Evolutionary conservation across 495 filamentous ascomycete species (phyloP).

Genomic region (Poronia punctata): DNA sequence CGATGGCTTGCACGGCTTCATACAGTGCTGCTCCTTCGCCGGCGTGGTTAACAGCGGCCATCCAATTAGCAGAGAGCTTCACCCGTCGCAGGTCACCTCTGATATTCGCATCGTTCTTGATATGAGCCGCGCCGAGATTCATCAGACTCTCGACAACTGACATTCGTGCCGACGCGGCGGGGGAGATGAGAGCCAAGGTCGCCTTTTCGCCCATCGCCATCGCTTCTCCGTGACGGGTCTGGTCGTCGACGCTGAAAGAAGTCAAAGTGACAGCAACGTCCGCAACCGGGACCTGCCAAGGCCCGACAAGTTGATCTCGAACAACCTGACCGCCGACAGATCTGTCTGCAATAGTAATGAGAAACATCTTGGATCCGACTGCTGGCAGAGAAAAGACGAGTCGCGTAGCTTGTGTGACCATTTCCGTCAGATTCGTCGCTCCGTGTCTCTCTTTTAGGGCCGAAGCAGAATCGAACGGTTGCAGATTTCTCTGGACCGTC

Average conservation of each 20-base stretch:
- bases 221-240: conserved; percentile 75
- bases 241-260: conserved; percentile 56
- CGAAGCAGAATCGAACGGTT: conserved; percentile 58
- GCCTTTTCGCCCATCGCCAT: conserved; percentile 98
- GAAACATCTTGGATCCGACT: conserved; percentile 91
- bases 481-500: conserved; percentile 61
- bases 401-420: conserved; percentile 68
- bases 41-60: conserved; percentile 88
- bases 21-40: conserved; percentile 93
- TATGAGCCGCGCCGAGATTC: conserved; percentile 83
- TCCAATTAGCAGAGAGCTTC: conserved; percentile 95
- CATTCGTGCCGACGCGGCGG: conserved; percentile 92
- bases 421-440: conserved; percentile 44
- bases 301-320: conserved; percentile 92
- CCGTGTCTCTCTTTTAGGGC: conserved; percentile 44
- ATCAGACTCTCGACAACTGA: conserved; percentile 89
- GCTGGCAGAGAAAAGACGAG: conserved; percentile 77
- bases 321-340: conserved; percentile 84
- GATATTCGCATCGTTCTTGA: conserved; percentile 36
- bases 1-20: conserved; percentile 88
- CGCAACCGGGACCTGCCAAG: conserved; percentile 92
- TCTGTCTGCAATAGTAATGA: conserved; percentile 93
- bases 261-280: conserved; percentile 89
- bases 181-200: conserved; percentile 79
- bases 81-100: conserved; percentile 64